Conservation (phyloP, 2,329 filamentous ascomycete genomes). For the Pseudopyrenochaeta lycopersici region DNA sequence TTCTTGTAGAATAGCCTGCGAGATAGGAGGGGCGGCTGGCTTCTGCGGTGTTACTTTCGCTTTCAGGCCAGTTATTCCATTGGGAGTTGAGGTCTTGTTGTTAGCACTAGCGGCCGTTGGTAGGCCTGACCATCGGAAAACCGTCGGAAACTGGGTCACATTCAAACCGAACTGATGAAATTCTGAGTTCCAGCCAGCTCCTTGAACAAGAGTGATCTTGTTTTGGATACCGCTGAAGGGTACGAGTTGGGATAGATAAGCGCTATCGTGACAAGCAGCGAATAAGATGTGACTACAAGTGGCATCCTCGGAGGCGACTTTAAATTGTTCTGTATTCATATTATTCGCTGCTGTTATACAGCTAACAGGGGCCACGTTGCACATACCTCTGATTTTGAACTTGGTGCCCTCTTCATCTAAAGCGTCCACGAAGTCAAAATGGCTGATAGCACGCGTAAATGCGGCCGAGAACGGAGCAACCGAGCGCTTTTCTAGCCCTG, state of each 20-base stretch:
- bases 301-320: conserved; percentile 64
- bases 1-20: conserved; percentile 8
- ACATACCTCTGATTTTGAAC: conserved; percentile 66
- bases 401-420: conserved; percentile 68
- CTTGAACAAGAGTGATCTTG: conserved; percentile 65
- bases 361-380: background rate
- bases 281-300: conserved; percentile 73
- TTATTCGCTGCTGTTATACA: background rate
- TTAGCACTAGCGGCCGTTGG: conserved; percentile 1
- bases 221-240: conserved; percentile 60
- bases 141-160: conserved; percentile 60
- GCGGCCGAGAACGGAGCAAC: conserved; percentile 64
- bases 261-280: conserved; percentile 68
- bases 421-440: conserved; percentile 70
- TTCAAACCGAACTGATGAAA: conserved; percentile 62
- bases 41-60: conserved; percentile 8
- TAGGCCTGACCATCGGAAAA: conserved; percentile 58
- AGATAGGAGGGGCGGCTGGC: background rate
- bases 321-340: conserved; percentile 43
- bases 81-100: conserved; percentile 9
- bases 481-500: conserved; percentile 65
- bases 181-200: conserved; percentile 61
- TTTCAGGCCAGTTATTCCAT: background rate
- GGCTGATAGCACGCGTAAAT: conserved; percentile 65
- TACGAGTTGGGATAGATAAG: conserved; percentile 66